Evolutionary conservation across 2,329 filamentous ascomycete genomes (phyloP), one percentile per base, ranked within the genome.

Genomic region (Microascus cirrosus): DNA sequence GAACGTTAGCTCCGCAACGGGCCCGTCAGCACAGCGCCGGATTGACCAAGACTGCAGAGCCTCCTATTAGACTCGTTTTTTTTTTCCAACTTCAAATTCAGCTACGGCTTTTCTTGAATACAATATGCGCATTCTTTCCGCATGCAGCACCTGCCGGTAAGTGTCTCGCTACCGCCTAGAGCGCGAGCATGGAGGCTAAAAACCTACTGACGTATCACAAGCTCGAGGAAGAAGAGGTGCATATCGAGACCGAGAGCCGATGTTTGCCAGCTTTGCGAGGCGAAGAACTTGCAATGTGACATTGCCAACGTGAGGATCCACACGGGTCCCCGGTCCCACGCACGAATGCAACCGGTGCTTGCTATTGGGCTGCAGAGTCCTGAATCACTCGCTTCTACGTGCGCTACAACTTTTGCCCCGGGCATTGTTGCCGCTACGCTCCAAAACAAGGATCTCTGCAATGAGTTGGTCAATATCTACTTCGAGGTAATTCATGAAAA

Each of bases 401-500:
- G 13, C 15, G 15, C 42, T 2, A n/a, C 20, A n/a, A 2, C 42
- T 13, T 10, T 48, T 5, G 15, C 42, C 15, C 42, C 42, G n/a
- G 42, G 42, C 4, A 48, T 48, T 48, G 42, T 48, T 13, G 42
- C 42, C 42, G 42, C 5, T n/a, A 48, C 42, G 22, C 42, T 48
- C 20, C 42, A 20, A 10, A 22, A 48, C 42, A 13, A 22, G n/a
- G n/a, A 22, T n/a, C 42, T 48, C 15, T 48, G 42, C 20, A 22
- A 48, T 3, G 42, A 48, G 42, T 22, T 65, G 55, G 45, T 60
- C n/a, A 5, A n/a, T 32, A n/a, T 56, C 48, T 59, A 58, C 57
- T 60, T 58, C 35, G 22, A 32, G 48, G 25, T 60, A 20, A 54
- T 60, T 3, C 59, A 60, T 45, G 59, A 60, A 25, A 60, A 18